Percentiles rank a stretch among this genome's conserved stretches.
Evolutionary conservation across 1,284 basidiomycete species (phyloP).

Genomic region (Sanghuangporus baumii): DNA sequence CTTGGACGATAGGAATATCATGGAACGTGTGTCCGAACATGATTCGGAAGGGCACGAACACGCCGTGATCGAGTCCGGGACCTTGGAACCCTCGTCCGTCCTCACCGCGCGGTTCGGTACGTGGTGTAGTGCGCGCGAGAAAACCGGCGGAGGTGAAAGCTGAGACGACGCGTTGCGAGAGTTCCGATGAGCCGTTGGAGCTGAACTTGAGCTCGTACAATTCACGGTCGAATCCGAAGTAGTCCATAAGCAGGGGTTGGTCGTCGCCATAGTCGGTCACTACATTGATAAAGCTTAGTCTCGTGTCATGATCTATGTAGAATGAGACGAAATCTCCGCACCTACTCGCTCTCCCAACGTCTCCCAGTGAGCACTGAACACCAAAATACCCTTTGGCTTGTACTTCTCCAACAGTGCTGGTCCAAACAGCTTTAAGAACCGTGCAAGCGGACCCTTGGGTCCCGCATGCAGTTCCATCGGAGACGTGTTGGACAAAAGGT

Average conservation of each 20-base stretch:
- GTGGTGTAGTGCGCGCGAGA: slow-evolving; percentile 43
- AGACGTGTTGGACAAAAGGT: slow-evolving; percentile 19
- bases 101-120: slow-evolving; percentile 50
- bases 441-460: slow-evolving; percentile 48
- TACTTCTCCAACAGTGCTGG: slow-evolving; percentile 63
- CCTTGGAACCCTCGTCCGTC: slow-evolving; percentile 66
- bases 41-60: slow-evolving; percentile 69
- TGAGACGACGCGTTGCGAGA: slow-evolving; percentile 55
- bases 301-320: background rate
- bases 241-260: slow-evolving; percentile 70
- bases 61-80: slow-evolving; percentile 62
- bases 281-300: slow-evolving; percentile 21
- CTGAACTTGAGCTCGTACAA: slow-evolving; percentile 64
- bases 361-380: slow-evolving; percentile 81
- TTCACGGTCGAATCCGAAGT: slow-evolving; percentile 56
- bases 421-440: slow-evolving; percentile 66
- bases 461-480: slow-evolving; percentile 36
- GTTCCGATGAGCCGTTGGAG: slow-evolving; percentile 51
- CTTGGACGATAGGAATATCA: slow-evolving; percentile 61
- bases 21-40: slow-evolving; percentile 67
- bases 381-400: slow-evolving; percentile 66
- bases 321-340: slow-evolving; percentile 23
- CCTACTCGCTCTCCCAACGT: slow-evolving; percentile 50
- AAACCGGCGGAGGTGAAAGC: slow-evolving; percentile 58
- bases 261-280: slow-evolving; percentile 70